Base-by-base conservation (phyloP, 768 basidiomycete species). In the Bullera alba region DNA sequence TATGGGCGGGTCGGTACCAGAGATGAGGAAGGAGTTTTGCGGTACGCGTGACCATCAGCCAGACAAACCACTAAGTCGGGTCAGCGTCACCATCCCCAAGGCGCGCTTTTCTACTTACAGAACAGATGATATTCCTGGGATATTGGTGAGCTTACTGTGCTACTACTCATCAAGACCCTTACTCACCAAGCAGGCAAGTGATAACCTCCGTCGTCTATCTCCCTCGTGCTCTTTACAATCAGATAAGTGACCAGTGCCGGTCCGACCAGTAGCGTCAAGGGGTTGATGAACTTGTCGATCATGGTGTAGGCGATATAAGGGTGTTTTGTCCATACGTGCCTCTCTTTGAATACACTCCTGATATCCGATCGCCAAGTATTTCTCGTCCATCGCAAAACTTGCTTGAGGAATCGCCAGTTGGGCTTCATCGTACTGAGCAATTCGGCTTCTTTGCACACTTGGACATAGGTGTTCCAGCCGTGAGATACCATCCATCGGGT, bases 401-500 rank as follows among this genome's bases (percentile, higher is more conserved):
- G 91, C 75, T 91, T 90, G 73, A 92, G 75, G 76, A 93, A 93
- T 46, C 87, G 79, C 90, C 89, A 93, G 74, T 93, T 87, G 23
- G 88, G 88, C 74, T 93, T 93, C 90, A 92, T 96, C 45, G 89
- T 92, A 69, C 83, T 85, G 53, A 90, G 75, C 14, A 92, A 76
- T 74, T 92, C 89, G 23, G 73, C 73, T 51, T 72, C 73, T 48
- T 70, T 65, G 50, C 72, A 73, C 5, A 72, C 70, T 46, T 72
- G 71, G 27, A 92, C 86, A 69, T 88, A 91, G n/a, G 88, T 92
- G 70, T 79, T 84, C 90, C 91, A 93, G 15, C 89, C 88, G 63
- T 92, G 89, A 65, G 82, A 83, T 53, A 93, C 90, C 87, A 92
- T 90, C 90, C 91, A 93, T 38, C 90, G 77, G 16, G 91, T 96